Evolutionary conservation across 306 rosid genomes (phyloP).

Genomic region (Prunus persica): DNA sequence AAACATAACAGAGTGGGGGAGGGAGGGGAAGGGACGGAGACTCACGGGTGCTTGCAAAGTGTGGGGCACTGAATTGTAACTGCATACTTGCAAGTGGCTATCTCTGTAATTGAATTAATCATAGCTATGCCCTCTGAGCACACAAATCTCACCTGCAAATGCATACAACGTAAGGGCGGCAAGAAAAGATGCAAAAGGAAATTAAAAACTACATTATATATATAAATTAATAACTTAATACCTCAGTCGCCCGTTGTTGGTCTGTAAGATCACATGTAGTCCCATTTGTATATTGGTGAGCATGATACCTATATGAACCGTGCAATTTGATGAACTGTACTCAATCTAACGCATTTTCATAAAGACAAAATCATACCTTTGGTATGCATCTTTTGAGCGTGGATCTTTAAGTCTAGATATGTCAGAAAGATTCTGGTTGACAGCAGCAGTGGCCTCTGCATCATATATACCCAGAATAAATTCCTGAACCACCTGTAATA

Average conservation of each 20-base stretch:
- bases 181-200: slow-evolving; percentile 14
- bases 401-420: slow-evolving; percentile 87
- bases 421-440: slow-evolving; percentile 81
- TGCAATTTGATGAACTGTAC: slow-evolving; percentile 14
- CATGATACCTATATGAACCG: slow-evolving; percentile 61
- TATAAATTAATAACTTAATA: slow-evolving; percentile 23
- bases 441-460: slow-evolving; percentile 76
- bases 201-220: background rate
- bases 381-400: slow-evolving; percentile 91
- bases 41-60: slow-evolving; percentile 92
- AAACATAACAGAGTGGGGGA: background rate
- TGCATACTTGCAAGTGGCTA: slow-evolving; percentile 97
- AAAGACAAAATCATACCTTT: slow-evolving; percentile 55
- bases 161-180: background rate
- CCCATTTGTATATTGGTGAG: slow-evolving; percentile 92
- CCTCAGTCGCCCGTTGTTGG: slow-evolving; percentile 91
- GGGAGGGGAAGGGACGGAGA: slow-evolving; percentile 24
- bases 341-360: background rate
- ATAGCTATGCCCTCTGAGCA: slow-evolving; percentile 79
- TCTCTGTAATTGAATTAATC: slow-evolving; percentile 89
- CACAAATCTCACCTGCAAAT: slow-evolving; percentile 81
- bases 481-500: slow-evolving; percentile 69
- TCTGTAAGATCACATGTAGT: slow-evolving; percentile 86
- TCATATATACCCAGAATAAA: slow-evolving; percentile 79
- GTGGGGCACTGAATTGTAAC: slow-evolving; percentile 83